Evolutionary conservation across 192 early-diverging fungal genomes (phyloP), one percentile per base, ranked within the genome.

Genomic region (Entomortierella lignicola): DNA sequence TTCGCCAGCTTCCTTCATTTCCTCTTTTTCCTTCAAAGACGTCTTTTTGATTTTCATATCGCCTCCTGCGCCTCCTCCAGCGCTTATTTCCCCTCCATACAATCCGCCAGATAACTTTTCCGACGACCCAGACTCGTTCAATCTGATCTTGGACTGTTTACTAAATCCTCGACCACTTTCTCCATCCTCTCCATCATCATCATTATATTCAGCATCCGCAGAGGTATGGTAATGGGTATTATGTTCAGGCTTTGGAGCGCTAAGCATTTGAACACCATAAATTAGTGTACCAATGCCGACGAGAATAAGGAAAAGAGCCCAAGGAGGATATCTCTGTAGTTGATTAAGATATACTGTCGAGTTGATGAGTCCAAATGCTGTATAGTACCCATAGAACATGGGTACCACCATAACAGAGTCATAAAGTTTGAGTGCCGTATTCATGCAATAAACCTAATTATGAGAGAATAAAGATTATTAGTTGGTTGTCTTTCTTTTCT

Each of bases 321-420:
- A 85, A 20, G 71, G 74, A n/a, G 86, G 82, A 32, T 85, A 86
- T 5, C 61, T 68, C 25, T 73, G 71, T 29, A 88, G 55, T 64
- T 88, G 83, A 52, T 89, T 74, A 11, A 89, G 62, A 65, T 88
- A 89, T 17, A 89, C 86, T 55, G 83, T 88, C 12, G 88, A 85
- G 32, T 89, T 89, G 51, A 89, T 81, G n/a, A 89, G 80, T 6
- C 88, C 88, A 57, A 89, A 77, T 0, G 84, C 83, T 4, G 88
- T 87, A 84, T 69, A 84, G 66, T 80, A 80, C 34, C 88, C 88
- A 58, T 86, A 89, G 61, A 89, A 89, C 13, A 83, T 82, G 20
- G 88, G 88, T 0, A 89, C 88, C 8, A 89, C 88, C 51, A 89
- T 69, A 0, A 89, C 86, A 12, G 88, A 87, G 39, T 82, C 81